Evolutionary conservation across 2,329 filamentous ascomycete genomes (phyloP).

Genomic region (Ascochyta koolunga): DNA sequence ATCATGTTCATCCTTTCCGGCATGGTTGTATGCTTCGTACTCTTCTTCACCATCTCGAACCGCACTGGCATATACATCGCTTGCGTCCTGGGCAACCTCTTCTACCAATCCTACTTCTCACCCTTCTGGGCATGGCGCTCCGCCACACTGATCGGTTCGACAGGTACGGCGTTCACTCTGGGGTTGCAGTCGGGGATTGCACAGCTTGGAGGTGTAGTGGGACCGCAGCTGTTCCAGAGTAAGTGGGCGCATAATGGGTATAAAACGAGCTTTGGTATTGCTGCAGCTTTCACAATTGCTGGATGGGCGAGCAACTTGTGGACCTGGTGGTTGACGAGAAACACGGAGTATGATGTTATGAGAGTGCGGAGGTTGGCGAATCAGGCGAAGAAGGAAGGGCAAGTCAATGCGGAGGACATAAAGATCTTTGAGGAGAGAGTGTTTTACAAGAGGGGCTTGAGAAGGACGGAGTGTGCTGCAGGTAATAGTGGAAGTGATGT

Average conservation of each 20-base stretch:
- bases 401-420: conserved; percentile 24
- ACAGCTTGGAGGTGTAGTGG: conserved; percentile 55
- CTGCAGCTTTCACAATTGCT: conserved; percentile 44
- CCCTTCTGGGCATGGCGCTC: conserved; percentile 33
- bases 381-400: conserved; percentile 24
- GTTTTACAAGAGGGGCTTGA: conserved; percentile 19
- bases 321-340: conserved; percentile 53
- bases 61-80: conserved; percentile 51
- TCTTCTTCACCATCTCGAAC: conserved; percentile 48
- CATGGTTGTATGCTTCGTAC: conserved; percentile 52
- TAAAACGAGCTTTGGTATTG: conserved; percentile 48
- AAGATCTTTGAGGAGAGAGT: conserved; percentile 24
- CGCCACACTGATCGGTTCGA: conserved; percentile 42
- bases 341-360: conserved; percentile 50
- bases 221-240: conserved; percentile 53
- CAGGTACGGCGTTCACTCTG: conserved; percentile 54
- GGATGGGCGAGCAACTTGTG: conserved; percentile 48
- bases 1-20: conserved; percentile 51
- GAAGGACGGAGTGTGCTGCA: neutral
- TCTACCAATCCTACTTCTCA: conserved; percentile 50
- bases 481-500: neutral
- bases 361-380: conserved; percentile 23
- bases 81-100: conserved; percentile 53
- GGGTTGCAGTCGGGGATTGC: conserved; percentile 53
- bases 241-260: conserved; percentile 52